These are phyloP conservation scores for Solanum pinnatisectum DNA, from an alignment of 257 asterid species.

Conservation along the genomic window DNA sequence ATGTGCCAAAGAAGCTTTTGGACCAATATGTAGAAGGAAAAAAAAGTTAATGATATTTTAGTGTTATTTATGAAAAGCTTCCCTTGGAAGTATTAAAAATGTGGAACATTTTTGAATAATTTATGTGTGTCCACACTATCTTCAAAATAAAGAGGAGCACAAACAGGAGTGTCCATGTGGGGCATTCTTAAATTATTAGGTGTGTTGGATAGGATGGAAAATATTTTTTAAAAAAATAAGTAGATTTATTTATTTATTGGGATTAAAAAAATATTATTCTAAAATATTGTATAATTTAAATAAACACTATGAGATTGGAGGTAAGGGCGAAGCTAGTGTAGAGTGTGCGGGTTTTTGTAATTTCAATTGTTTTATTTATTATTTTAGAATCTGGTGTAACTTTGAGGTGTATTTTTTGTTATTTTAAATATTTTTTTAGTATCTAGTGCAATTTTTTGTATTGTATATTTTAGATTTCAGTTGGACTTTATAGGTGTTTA, in stretches of 20 bases:
- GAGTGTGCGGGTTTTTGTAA: neutral
- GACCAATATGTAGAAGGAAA: conserved; percentile 19
- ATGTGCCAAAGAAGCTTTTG: conserved; percentile 25
- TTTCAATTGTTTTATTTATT: neutral
- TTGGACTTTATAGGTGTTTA: neutral
- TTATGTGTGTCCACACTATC: neutral
- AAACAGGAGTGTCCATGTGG: neutral
- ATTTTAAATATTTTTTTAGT: neutral
- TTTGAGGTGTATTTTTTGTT: neutral
- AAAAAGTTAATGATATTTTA: conserved; percentile 14
- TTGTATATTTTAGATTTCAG: neutral
- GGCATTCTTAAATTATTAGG: neutral
- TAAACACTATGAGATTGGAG: neutral
- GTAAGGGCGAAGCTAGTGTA: neutral
- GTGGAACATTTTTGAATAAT: neutral
- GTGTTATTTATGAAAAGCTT: neutral
- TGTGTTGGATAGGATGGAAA: neutral
- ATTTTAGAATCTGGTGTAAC: neutral
- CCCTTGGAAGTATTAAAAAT: neutral
- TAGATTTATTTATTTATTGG: neutral
- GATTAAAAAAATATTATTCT: neutral
- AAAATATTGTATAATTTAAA: neutral
- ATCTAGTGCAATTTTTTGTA: neutral
- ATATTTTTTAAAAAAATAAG: neutral
- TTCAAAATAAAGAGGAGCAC: neutral